phyloP scores from a whole-genome alignment of 768 basidiomycete species.

The Agrocybe pediades region DNA sequence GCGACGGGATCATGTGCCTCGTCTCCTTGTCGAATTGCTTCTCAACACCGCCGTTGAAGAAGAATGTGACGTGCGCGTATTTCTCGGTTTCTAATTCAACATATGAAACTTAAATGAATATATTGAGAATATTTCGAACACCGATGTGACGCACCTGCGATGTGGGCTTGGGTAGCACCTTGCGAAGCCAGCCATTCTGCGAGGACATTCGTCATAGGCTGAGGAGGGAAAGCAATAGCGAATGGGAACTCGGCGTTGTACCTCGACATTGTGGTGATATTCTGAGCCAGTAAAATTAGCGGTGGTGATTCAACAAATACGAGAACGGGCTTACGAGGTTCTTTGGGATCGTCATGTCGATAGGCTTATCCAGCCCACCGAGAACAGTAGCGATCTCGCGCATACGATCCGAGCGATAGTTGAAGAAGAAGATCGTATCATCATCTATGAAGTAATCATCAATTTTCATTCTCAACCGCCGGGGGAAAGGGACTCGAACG shows the following conservation, averaged over 20 bases:
- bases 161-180: constrained; percentile 82
- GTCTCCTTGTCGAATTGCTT: constrained; percentile 86
- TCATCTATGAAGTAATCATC: constrained; percentile 46
- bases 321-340: constrained; percentile 58
- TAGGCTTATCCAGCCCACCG: constrained; percentile 79
- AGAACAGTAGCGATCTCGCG: constrained; percentile 85
- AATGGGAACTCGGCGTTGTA: constrained; percentile 94
- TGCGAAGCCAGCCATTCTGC: constrained; percentile 88
- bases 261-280: constrained; percentile 91
- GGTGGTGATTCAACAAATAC: background rate
- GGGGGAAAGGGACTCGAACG: constrained; percentile 15
- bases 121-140: too few species aligned
- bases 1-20: constrained; percentile 86
- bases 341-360: constrained; percentile 81
- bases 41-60: constrained; percentile 97
- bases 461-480: background rate
- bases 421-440: constrained; percentile 95
- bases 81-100: constrained; percentile 94
- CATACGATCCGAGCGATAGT: constrained; percentile 97
- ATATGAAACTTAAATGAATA: too few species aligned
- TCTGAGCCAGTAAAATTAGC: constrained; percentile 34
- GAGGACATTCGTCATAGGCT: constrained; percentile 90
- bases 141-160: constrained; percentile 62
- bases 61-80: constrained; percentile 97
- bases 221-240: constrained; percentile 90